Evolutionary conservation across 106 monocot genomes (phyloP), one percentile per base, ranked within the genome.

Genomic region (Dendrobium nobile): DNA sequence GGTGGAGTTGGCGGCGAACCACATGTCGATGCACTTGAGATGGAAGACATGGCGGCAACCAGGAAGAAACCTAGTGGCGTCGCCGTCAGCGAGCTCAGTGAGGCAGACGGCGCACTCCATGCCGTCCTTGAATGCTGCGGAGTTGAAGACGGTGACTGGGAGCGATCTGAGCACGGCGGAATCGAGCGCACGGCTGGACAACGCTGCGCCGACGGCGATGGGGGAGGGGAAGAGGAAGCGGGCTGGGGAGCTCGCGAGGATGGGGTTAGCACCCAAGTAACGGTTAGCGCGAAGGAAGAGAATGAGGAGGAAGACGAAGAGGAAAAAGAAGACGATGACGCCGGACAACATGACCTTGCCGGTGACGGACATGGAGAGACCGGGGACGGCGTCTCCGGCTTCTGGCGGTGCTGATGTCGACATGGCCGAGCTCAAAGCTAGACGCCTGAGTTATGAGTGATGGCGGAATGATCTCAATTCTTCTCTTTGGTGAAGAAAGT

Each of bases 11-110:
- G 85, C 79, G 37, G 33, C 43, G 17, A 93, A 82, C 93, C 93
- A 93, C 68, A 77, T 91, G 26, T 87, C 91, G 44, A 93, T 91
- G 85, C 93, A 93, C 28, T 85, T 87, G 26, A 80, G 40, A 79
- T 93, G 93, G 85, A 94, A 93, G 11, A 81, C 85, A 54, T 94
- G 94, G 73, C 80, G 80, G 88, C 94, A 94, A 43, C 74, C 80
- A 2, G 94, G 94, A n/a, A 94, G 91, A 70, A 91, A 42, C 41
- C 94, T 76, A 26, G 41, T 75, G 51, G 79, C 15, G 41, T 84
- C 79, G 41, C 67, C 78, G 7, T 84, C 80, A 2, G 48, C 37
- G 26, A 76, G 22, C 43, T 82, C 82, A 2, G 58, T 54, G 41
- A 85, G 65, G 79, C 82, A 87, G 9, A 82, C 82, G 0, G 82